A percentile compares a stretch with the other conserved stretches of the same genome.
phyloP scores from a whole-genome alignment of 2,329 filamentous ascomycete genomes.

The Ceratocystiopsis brevicomis region DNA sequence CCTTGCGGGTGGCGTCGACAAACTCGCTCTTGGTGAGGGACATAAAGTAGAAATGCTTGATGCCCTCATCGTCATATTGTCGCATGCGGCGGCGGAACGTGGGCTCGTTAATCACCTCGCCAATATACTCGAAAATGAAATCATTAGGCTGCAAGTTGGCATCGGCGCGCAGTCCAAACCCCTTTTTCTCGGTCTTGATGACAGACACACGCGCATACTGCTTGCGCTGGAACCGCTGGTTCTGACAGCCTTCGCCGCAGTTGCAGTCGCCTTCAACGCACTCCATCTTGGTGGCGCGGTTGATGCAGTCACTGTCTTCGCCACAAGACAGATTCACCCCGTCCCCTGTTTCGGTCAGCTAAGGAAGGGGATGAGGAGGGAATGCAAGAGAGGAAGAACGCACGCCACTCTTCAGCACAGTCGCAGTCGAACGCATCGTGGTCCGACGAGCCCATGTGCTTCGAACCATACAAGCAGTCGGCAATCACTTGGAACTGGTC shows the following conservation, averaged over 20 bases:
- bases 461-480: slow-evolving; percentile 79
- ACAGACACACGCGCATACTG: slow-evolving; percentile 84
- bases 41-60: slow-evolving; percentile 99
- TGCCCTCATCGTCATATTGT: slow-evolving; percentile 86
- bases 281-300: slow-evolving; percentile 94
- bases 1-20: slow-evolving; percentile 91
- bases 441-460: slow-evolving; percentile 77
- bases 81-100: slow-evolving; percentile 79
- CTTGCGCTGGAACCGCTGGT: slow-evolving; percentile 82
- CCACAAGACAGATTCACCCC: slow-evolving; percentile 70
- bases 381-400: slow-evolving; percentile 18
- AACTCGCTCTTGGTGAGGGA: slow-evolving; percentile 92
- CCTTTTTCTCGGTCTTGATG: slow-evolving; percentile 96
- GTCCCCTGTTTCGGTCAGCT: slow-evolving; percentile 24
- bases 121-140: slow-evolving; percentile 96
- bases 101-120: slow-evolving; percentile 88
- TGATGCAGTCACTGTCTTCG: slow-evolving; percentile 96
- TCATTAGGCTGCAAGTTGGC: slow-evolving; percentile 59
- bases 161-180: slow-evolving; percentile 76
- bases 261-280: slow-evolving; percentile 68
- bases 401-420: slow-evolving; percentile 88
- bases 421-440: slow-evolving; percentile 86
- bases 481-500: slow-evolving; percentile 62
- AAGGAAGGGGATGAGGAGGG: slow-evolving; percentile 3
- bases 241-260: slow-evolving; percentile 75